Evolutionary conservation across 23 red algal genomes (phyloP).

Genomic region (Agarophyton chilense): DNA sequence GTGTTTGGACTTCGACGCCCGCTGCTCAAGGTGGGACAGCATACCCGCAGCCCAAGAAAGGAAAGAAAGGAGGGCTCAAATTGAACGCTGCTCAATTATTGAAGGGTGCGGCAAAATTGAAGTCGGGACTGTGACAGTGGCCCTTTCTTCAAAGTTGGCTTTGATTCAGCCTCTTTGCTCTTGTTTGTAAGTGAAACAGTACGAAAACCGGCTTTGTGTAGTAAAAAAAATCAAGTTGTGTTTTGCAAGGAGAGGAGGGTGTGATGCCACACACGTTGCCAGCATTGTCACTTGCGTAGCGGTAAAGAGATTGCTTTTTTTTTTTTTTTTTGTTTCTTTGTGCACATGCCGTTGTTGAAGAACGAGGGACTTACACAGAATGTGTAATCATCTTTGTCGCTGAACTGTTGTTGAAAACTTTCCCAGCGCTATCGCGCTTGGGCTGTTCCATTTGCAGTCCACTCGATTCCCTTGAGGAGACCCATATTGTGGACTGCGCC

Average conservation of each 20-base stretch:
- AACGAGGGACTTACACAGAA: neutral
- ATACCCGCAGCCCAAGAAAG: neutral
- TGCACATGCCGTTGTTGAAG: no score
- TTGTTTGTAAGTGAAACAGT: neutral
- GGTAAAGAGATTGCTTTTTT: no score
- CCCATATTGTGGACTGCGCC: constrained; percentile 6
- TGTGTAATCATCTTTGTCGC: no score
- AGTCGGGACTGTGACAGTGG: neutral
- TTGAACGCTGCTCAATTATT: no score
- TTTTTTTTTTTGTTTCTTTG: neutral
- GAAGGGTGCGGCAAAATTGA: no score
- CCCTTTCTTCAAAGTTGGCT: neutral
- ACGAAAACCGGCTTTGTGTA: no score
- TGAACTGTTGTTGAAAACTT: neutral
- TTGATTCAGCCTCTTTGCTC: no score
- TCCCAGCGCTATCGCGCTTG: neutral
- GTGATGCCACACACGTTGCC: no score
- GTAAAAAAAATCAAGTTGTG: no score
- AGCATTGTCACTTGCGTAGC: no score
- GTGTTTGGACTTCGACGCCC: neutral
- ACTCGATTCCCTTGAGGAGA: constrained; percentile 8
- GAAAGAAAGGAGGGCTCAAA: neutral
- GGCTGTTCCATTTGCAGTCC: constrained; percentile 1
- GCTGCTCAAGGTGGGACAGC: neutral
- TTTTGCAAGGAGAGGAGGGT: no score